phyloP scores from a whole-genome alignment of 352 stramenopile species.

The Phytophthora citrophthora region DNA sequence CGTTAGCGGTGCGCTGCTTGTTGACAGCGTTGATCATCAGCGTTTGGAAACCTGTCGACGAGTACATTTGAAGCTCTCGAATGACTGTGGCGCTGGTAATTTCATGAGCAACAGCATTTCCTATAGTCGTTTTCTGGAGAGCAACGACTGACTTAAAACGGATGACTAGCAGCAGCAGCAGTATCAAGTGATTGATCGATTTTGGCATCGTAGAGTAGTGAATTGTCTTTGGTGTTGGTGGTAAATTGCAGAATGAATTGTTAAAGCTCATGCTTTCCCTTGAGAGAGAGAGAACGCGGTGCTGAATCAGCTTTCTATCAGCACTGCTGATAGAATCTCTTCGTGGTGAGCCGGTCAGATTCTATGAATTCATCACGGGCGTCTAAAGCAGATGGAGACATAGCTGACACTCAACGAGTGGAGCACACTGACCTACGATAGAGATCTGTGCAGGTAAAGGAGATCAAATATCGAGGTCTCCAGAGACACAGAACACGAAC shows the following conservation, averaged over 20 bases:
- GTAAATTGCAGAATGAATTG: conserved; percentile 21
- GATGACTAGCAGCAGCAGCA: conserved; percentile 8
- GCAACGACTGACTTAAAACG: background rate
- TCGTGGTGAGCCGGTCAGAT: background rate
- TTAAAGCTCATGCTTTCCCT: background rate
- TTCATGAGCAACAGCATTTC: conserved; percentile 10
- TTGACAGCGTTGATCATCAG: conserved; percentile 39
- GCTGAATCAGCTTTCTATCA: too few species aligned
- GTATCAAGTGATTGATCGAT: background rate
- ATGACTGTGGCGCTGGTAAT: conserved; percentile 6
- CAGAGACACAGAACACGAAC: background rate
- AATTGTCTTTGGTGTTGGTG: background rate
- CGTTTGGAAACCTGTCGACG: conserved; percentile 28
- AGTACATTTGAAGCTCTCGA: conserved; percentile 33
- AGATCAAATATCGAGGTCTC: background rate
- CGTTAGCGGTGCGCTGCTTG: conserved; percentile 39
- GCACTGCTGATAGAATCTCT: background rate
- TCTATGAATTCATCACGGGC: background rate
- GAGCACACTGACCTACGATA: background rate
- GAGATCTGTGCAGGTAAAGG: conserved; percentile 8
- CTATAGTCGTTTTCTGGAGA: conserved; percentile 1
- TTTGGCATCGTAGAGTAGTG: background rate
- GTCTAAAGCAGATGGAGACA: conserved; percentile 2
- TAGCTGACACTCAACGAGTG: background rate
- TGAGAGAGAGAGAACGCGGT: background rate